phyloP scores from a whole-genome alignment of 2,329 filamentous ascomycete species.

The Cladosporium austrohemisphaericum region DNA sequence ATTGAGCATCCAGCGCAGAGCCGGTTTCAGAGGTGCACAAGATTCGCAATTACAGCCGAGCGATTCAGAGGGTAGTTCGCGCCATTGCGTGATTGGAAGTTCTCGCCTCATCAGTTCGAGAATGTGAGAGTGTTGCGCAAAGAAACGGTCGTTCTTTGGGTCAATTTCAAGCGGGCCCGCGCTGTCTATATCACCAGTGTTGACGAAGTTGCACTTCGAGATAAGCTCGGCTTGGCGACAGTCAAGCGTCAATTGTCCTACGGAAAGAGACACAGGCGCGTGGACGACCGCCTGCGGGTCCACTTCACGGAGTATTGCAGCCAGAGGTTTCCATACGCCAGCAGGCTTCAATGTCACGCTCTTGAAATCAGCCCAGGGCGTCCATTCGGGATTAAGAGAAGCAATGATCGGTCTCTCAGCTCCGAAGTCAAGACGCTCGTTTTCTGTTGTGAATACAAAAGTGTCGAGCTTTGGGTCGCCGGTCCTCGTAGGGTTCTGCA shows the following conservation, averaged over 20 bases:
- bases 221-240: constrained; percentile 6
- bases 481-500: constrained; percentile 53
- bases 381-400: constrained; percentile 45
- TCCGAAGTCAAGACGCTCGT: constrained; percentile 44
- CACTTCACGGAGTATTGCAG: neutral
- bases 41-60: constrained; percentile 9
- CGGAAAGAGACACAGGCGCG: neutral
- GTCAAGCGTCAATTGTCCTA: neutral
- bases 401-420: constrained; percentile 46
- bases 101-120: constrained; percentile 27
- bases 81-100: constrained; percentile 21
- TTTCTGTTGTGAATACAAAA: constrained; percentile 56
- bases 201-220: neutral
- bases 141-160: constrained; percentile 10
- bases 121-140: constrained; percentile 21
- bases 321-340: neutral
- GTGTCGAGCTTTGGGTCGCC: constrained; percentile 46
- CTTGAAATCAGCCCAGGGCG: constrained; percentile 30
- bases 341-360: neutral
- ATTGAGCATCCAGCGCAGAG: constrained; percentile 36
- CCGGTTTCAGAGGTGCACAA: constrained; percentile 40
- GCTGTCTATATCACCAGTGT: neutral
- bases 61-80: neutral
- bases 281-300: neutral
- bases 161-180: neutral